Conservation (phyloP, 495 filamentous ascomycete species). For the Talaromyces thailandensis region DNA sequence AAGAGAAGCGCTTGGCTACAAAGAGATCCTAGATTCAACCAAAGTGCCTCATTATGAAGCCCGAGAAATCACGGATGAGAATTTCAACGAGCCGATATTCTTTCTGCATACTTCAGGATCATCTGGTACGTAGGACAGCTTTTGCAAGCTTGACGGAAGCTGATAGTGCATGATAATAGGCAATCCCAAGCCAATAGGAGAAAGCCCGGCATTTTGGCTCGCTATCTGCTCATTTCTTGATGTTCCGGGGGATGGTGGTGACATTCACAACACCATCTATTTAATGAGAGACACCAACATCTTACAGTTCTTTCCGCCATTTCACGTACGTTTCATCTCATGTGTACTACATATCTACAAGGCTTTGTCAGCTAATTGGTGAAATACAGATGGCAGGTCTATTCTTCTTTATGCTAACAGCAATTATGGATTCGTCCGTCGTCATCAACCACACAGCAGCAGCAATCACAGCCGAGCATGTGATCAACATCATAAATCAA, state of each 20-base stretch:
- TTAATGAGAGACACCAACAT: conserved; percentile 69
- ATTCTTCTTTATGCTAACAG: not conserved
- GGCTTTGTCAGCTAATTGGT: not conserved
- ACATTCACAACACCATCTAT: conserved; percentile 88
- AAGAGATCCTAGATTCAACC: not conserved
- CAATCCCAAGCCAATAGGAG: not conserved
- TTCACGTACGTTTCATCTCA: not conserved
- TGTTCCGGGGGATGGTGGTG: conserved; percentile 91
- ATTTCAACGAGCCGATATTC: not conserved
- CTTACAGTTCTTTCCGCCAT: not conserved
- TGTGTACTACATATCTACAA: no score
- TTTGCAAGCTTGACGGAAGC: not conserved
- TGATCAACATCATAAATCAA: not conserved
- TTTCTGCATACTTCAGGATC: conserved; percentile 2
- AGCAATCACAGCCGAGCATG: conserved; percentile 1
- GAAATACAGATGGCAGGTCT: not conserved
- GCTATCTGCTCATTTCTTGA: conserved; percentile 41
- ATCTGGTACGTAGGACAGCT: not conserved
- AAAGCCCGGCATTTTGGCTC: conserved; percentile 1
- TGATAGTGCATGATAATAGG: not conserved
- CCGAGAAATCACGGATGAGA: conserved; percentile 1
- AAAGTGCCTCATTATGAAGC: conserved; percentile 3
- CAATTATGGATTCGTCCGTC: not conserved
- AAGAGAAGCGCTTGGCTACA: not conserved
- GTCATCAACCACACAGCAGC: not conserved